Evolutionary conservation across 495 filamentous ascomycete genomes (phyloP).

Genomic region (Physcia stellaris): DNA sequence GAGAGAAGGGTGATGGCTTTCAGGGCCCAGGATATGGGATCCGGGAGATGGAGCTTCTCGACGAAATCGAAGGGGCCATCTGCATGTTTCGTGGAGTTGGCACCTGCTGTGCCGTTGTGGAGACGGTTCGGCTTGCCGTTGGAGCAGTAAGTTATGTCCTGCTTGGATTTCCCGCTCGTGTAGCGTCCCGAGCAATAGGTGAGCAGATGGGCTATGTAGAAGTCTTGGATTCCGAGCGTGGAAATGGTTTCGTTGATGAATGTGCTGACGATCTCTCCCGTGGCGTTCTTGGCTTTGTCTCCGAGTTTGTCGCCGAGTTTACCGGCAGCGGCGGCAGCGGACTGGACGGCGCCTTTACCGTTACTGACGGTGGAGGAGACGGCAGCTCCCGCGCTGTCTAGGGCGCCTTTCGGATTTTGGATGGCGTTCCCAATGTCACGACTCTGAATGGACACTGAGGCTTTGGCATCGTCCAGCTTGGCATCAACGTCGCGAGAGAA

Average conservation of each 20-base stretch:
- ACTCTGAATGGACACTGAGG: not conserved
- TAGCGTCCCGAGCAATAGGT: constrained; percentile 8
- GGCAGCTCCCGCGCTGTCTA: not conserved
- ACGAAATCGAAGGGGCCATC: constrained; percentile 7
- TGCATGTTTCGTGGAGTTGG: not conserved
- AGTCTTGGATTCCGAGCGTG: constrained; percentile 4
- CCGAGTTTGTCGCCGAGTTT: no score
- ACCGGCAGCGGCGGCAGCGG: not conserved
- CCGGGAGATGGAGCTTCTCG: constrained; percentile 7
- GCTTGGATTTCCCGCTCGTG: constrained; percentile 1
- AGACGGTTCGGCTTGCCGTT: constrained; percentile 8
- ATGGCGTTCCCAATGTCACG: not conserved
- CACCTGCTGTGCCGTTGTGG: not conserved
- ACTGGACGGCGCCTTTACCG: constrained; percentile 2
- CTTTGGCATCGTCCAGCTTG: constrained; percentile 1
- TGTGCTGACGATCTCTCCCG: constrained; percentile 7
- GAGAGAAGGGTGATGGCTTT: constrained; percentile 9
- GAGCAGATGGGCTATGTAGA: constrained; percentile 9
- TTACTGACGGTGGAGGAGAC: constrained; percentile 3
- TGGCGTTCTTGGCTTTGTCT: constrained; percentile 5
- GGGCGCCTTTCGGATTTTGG: constrained; percentile 2
- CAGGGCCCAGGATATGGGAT: constrained; percentile 4
- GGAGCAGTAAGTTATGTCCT: constrained; percentile 10
- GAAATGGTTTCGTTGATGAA: constrained; percentile 10
- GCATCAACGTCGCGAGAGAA: constrained; percentile 2